These are phyloP conservation scores for Sanghuangporus sanghuang DNA, from an alignment of 1,284 basidiomycete species.

Conservation along the genomic window DNA sequence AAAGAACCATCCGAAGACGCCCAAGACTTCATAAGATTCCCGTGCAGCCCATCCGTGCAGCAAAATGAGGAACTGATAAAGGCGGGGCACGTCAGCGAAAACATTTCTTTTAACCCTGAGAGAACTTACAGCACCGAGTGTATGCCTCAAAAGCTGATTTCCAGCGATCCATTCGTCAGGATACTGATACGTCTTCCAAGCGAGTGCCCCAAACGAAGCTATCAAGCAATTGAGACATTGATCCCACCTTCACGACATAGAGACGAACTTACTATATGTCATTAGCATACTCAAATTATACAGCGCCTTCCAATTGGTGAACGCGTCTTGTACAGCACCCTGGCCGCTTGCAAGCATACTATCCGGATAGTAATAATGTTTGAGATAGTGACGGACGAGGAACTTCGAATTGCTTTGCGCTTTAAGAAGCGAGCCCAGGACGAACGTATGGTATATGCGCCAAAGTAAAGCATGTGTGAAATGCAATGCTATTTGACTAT, in stretches of 20 bases:
- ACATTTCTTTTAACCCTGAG: not conserved
- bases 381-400: conserved; percentile 90
- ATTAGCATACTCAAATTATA: conserved; percentile 94
- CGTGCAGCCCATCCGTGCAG: conserved; percentile 90
- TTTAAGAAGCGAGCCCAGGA: conserved; percentile 77
- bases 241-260: not conserved
- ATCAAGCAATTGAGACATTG: conserved; percentile 9
- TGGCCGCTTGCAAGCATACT: conserved; percentile 43
- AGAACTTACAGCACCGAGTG: conserved; percentile 68
- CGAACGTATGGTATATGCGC: conserved; percentile 88
- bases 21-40: conserved; percentile 90
- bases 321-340: conserved; percentile 86
- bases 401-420: conserved; percentile 86
- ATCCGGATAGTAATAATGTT: conserved; percentile 81
- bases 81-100: not conserved
- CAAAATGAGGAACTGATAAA: conserved; percentile 69
- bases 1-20: conserved; percentile 96
- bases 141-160: conserved; percentile 86
- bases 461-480: conserved; percentile 83
- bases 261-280: conserved; percentile 73
- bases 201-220: conserved; percentile 81
- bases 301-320: conserved; percentile 89
- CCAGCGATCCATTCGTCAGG: conserved; percentile 85
- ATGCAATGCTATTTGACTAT: conserved; percentile 52
- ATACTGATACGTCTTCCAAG: conserved; percentile 83